Evolutionary conservation across 2,329 filamentous ascomycete genomes (phyloP).

Genomic region (Apiospora malaysiana): DNA sequence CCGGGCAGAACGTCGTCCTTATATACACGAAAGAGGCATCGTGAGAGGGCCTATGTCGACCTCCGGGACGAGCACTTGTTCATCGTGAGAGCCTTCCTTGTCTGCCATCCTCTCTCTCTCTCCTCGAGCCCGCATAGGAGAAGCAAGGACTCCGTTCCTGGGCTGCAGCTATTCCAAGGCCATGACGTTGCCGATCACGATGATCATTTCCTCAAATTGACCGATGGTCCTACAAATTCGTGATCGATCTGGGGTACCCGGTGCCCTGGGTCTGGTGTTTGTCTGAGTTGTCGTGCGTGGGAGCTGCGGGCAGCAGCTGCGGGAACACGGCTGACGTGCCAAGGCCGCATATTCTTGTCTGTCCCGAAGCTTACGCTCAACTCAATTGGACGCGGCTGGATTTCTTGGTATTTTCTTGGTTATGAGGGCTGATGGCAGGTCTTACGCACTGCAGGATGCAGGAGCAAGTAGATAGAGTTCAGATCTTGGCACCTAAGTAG

Average conservation of each 20-base stretch:
- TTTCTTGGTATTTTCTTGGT: not conserved
- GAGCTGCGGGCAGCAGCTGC: not conserved
- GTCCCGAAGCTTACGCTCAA: not conserved
- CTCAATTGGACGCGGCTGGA: not conserved
- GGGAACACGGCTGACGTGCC: slow-evolving; percentile 1
- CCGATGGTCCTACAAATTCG: not conserved
- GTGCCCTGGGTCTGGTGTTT: not conserved
- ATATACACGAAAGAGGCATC: slow-evolving; percentile 1
- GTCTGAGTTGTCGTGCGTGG: not conserved
- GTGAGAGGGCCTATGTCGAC: not conserved
- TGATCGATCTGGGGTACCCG: not conserved
- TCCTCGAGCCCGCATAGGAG: not conserved
- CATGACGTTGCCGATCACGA: not conserved
- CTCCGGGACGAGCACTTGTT: not conserved
- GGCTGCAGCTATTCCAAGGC: not conserved
- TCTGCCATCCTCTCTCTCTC: too few relatives aligned
- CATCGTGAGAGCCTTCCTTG: not conserved
- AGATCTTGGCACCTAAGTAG: not conserved
- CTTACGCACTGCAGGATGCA: slow-evolving; percentile 1
- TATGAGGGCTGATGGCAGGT: not conserved
- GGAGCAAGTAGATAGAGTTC: not conserved
- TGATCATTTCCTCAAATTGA: not conserved
- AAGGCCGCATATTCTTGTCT: not conserved
- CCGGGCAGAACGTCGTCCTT: slow-evolving; percentile 5
- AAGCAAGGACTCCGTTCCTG: too few relatives aligned